phyloP scores from a whole-genome alignment of 345 rosid species.

The Lagerstroemia speciosa region DNA sequence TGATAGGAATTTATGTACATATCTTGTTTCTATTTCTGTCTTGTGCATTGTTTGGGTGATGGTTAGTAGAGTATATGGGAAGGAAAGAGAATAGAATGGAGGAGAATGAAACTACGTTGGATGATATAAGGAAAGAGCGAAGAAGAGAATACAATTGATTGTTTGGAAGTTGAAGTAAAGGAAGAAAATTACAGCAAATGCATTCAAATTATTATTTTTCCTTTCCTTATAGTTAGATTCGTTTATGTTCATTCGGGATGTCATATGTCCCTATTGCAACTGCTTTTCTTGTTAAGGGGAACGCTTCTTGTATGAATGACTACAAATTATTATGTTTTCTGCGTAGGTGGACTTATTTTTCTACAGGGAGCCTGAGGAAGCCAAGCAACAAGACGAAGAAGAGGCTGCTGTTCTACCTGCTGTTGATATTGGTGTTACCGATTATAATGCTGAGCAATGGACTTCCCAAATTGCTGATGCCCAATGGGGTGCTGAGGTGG shows the following conservation, averaged over 20 bases:
- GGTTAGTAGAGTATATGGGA: background rate
- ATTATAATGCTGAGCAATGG: conserved; percentile 40
- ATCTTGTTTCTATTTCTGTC: background rate
- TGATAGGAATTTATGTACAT: background rate
- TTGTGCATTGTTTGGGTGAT: background rate
- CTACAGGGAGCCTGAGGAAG: conserved; percentile 24
- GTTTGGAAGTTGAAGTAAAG: background rate
- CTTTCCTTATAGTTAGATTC: background rate
- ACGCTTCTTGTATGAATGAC: background rate
- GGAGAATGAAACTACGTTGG: background rate
- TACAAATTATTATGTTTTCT: background rate
- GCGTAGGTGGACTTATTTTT: conserved; percentile 55
- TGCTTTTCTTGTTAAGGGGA: background rate
- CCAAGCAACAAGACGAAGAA: conserved; percentile 42
- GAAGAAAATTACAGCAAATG: background rate
- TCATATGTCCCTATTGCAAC: background rate
- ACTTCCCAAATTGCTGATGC: conserved; percentile 30
- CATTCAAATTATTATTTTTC: background rate
- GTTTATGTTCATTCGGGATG: background rate
- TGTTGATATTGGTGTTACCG: conserved; percentile 30
- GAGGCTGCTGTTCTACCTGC: conserved; percentile 32
- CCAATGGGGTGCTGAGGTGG: conserved; percentile 47
- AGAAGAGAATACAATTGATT: no score
- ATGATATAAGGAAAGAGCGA: background rate
- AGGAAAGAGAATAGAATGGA: background rate